A percentile compares a stretch with the other conserved stretches of the same genome.
Conservation (phyloP, 495 filamentous ascomycete species). For the Xeromyces bisporus region DNA sequence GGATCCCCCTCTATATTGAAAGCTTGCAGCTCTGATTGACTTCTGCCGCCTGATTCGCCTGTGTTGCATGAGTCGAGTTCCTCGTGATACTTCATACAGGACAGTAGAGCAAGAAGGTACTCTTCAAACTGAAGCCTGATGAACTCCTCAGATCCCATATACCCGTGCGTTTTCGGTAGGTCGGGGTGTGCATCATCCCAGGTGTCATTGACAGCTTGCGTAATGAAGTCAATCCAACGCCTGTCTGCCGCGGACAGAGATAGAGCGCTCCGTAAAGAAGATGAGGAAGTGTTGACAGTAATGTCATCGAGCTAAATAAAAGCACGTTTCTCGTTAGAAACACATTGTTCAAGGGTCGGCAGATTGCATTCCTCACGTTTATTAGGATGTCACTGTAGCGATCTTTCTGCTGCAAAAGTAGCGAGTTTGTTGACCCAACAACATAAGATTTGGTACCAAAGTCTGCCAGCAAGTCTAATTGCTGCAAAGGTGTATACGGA, state of each 20-base stretch:
- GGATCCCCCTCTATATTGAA: conserved; percentile 64
- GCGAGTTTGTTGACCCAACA: conserved; percentile 89
- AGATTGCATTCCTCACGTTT: conserved; percentile 37
- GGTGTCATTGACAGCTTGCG: conserved; percentile 82
- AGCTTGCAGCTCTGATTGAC: conserved; percentile 19
- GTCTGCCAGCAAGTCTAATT: conserved; percentile 86
- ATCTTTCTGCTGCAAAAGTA: conserved; percentile 85
- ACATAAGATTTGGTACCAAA: conserved; percentile 93
- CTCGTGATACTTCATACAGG: conserved; percentile 75
- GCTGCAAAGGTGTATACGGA: conserved; percentile 90
- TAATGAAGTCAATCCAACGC: conserved; percentile 91
- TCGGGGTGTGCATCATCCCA: conserved; percentile 88
- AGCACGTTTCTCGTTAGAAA: neutral
- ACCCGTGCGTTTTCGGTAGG: conserved; percentile 82
- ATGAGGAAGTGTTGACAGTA: conserved; percentile 65
- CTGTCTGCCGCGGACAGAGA: conserved; percentile 71
- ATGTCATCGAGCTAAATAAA: conserved; percentile 59
- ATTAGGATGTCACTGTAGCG: conserved; percentile 96
- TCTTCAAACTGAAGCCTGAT: conserved; percentile 97
- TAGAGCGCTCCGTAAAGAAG: conserved; percentile 62
- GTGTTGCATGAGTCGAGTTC: conserved; percentile 35
- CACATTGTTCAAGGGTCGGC: too few relatives aligned
- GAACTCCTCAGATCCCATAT: conserved; percentile 93
- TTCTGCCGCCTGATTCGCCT: conserved; percentile 15
- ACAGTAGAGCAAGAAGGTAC: conserved; percentile 78